Percentiles rank a stretch among this genome's conserved stretches.
Conservation (phyloP, 2,329 filamentous ascomycete genomes). For the Teratosphaeria gauchensis region DNA sequence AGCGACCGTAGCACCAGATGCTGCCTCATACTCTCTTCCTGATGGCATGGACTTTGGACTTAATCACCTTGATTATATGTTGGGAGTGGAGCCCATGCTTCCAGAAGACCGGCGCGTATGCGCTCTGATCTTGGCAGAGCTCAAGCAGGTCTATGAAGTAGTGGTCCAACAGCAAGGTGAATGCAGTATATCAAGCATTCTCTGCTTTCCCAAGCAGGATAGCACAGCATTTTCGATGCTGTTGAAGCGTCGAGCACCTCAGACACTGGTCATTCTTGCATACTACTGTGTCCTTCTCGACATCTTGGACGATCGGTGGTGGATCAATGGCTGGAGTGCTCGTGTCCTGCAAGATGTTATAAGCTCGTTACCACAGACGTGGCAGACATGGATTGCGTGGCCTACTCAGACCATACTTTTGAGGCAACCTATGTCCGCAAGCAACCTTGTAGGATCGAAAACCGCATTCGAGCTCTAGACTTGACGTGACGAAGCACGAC, state of each 20-base stretch:
- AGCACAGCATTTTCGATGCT: slow-evolving; percentile 15
- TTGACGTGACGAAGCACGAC: no score
- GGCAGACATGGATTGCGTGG: slow-evolving; percentile 24
- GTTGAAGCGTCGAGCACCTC: slow-evolving; percentile 18
- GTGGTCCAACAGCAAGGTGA: slow-evolving; percentile 9
- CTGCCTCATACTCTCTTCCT: slow-evolving; percentile 5
- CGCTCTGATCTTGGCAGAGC: slow-evolving; percentile 17
- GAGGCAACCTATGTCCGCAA: neutral
- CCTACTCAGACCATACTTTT: slow-evolving; percentile 17
- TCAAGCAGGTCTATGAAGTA: slow-evolving; percentile 16
- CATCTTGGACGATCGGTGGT: slow-evolving; percentile 20
- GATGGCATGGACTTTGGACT: slow-evolving; percentile 22
- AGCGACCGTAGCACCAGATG: slow-evolving; percentile 1
- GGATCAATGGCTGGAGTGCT: slow-evolving; percentile 17
- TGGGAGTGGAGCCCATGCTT: slow-evolving; percentile 20
- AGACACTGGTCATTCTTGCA: slow-evolving; percentile 21
- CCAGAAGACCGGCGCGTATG: slow-evolving; percentile 18
- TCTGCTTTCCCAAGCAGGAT: slow-evolving; percentile 24
- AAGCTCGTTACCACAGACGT: slow-evolving; percentile 14
- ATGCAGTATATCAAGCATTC: slow-evolving; percentile 17
- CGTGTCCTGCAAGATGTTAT: slow-evolving; percentile 18
- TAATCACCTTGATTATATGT: slow-evolving; percentile 24
- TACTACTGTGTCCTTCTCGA: slow-evolving; percentile 23
- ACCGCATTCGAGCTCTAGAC: no score
- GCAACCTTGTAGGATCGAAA: neutral